Evolutionary conservation across 768 basidiomycete genomes (phyloP), one percentile per base, ranked within the genome.

Genomic region (Mycena alexandri): DNA sequence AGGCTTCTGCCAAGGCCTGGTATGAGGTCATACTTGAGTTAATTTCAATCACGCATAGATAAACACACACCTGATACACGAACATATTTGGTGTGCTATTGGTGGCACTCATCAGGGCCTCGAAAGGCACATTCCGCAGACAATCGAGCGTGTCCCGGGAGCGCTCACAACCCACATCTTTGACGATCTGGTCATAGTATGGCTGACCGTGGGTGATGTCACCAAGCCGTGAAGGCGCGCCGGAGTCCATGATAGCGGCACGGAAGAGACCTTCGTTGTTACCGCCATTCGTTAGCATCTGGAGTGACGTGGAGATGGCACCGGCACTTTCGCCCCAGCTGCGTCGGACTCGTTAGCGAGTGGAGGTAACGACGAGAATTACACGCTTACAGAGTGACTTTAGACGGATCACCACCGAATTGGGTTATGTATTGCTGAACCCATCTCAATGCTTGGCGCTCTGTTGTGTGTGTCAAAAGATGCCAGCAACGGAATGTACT

Each of bases 311-410:
- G 6, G 82, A 83, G 54, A 87, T 85, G 3, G 86, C 86, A 16
- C 89, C 89, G 5, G 88, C 87, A 16, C 81, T 83, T 68, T 88
- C 78, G 12, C 89, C 89, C 78, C 81, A 84, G 36, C 84, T 84
- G 42, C 22, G 44, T 12, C 5, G 19, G n/a, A n/a, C n/a, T n/a
- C n/a, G 11, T 33, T 34, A 47, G 29, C 21, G n/a, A 60, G 43
- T 43, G 8, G 16, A 29, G 34, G 29, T 29, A 34, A 54, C n/a
- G 29, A 12, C 17, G 38, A 36, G n/a, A 38, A n/a, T 22, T 13
- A 17, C 33, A 11, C 9, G 58, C 72, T 22, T 46, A 75, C 71
- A 75, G 56, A 16, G 74, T 73, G 24, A 78, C 78, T 61, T 76
- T 80, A 1, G 42, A 55, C 2, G 81, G 79, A 69, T 88, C 81